These are phyloP conservation scores for Coemansia umbellata DNA, from an alignment of 192 early-diverging fungal genomes.

Conservation along the genomic window DNA sequence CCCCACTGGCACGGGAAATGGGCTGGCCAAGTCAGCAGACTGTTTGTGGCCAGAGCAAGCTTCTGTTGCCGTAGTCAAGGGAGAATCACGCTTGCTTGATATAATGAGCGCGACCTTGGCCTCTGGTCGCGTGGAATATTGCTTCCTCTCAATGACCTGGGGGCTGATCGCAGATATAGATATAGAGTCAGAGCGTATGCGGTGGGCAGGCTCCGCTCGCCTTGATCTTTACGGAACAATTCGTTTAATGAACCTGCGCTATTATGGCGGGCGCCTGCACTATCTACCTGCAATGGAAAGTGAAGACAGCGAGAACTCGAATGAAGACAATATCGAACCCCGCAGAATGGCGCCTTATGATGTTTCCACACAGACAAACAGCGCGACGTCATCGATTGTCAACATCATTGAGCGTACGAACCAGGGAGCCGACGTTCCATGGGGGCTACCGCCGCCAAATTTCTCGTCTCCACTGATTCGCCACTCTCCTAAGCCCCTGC, in stretches of 20 bases:
- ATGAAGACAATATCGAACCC: too few relatives aligned
- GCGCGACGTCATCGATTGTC: conserved; percentile 12
- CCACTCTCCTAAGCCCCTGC: conserved; percentile 30
- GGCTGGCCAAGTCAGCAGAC: conserved; percentile 48
- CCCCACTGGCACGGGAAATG: conserved; percentile 48
- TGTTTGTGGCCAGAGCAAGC: conserved; percentile 46
- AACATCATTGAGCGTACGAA: conserved; percentile 25
- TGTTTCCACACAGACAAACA: conserved; percentile 1
- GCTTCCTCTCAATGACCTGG: conserved; percentile 57
- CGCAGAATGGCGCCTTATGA: too few relatives aligned
- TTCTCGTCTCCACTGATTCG: conserved; percentile 44
- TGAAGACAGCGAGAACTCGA: too few relatives aligned
- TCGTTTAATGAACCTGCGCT: conserved; percentile 56
- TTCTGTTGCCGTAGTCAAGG: conserved; percentile 53
- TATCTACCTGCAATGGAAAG: conserved; percentile 47
- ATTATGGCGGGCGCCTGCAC: conserved; percentile 58
- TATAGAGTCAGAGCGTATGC: conserved; percentile 58
- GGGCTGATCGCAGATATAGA: conserved; percentile 58
- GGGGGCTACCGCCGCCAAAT: conserved; percentile 44
- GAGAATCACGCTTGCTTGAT: conserved; percentile 49
- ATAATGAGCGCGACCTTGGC: conserved; percentile 54
- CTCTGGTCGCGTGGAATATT: conserved; percentile 44
- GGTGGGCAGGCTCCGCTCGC: conserved; percentile 50
- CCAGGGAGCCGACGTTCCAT: conserved; percentile 39
- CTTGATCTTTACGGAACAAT: conserved; percentile 48